phyloP scores from a whole-genome alignment of 331 rosid genomes.

The Dryas integrifolia region DNA sequence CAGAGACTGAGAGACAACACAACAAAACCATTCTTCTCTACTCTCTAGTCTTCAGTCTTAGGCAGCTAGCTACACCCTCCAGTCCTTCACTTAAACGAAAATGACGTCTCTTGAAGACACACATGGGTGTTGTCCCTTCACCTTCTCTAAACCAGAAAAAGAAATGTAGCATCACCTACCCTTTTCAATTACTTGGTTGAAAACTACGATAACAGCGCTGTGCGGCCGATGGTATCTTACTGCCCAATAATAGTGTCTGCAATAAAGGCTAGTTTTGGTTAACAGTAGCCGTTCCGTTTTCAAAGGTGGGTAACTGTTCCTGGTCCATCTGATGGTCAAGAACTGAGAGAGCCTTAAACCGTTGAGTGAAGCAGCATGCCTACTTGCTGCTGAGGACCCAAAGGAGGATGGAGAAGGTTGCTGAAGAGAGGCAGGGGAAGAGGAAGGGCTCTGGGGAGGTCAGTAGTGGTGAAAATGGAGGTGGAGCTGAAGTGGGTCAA shows the following conservation, averaged over 20 bases:
- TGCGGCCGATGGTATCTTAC: too few species aligned
- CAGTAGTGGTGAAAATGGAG: constrained; percentile 15
- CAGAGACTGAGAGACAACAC: too few species aligned
- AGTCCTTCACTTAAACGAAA: not conserved
- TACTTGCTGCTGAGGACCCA: not conserved
- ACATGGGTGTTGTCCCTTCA: constrained; percentile 2
- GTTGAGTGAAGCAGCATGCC: not conserved
- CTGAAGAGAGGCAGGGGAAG: constrained; percentile 12
- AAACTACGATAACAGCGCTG: too few species aligned
- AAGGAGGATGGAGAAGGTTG: constrained; percentile 19
- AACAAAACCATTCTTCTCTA: too few species aligned
- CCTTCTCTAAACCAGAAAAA: not conserved
- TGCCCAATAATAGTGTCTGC: not conserved
- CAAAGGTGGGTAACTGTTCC: not conserved
- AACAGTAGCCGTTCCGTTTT: not conserved
- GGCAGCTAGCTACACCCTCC: too few species aligned
- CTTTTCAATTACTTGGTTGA: not conserved
- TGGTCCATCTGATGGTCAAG: not conserved
- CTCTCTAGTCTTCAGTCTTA: too few species aligned
- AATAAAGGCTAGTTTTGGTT: not conserved
- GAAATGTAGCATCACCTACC: not conserved
- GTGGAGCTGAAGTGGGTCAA: constrained; percentile 7
- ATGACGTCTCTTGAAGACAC: not conserved
- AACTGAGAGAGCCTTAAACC: too few species aligned
- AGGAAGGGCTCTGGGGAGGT: constrained; percentile 6